Conservation (phyloP, 441 rosid genomes). For the Brassica hybrid region DNA sequence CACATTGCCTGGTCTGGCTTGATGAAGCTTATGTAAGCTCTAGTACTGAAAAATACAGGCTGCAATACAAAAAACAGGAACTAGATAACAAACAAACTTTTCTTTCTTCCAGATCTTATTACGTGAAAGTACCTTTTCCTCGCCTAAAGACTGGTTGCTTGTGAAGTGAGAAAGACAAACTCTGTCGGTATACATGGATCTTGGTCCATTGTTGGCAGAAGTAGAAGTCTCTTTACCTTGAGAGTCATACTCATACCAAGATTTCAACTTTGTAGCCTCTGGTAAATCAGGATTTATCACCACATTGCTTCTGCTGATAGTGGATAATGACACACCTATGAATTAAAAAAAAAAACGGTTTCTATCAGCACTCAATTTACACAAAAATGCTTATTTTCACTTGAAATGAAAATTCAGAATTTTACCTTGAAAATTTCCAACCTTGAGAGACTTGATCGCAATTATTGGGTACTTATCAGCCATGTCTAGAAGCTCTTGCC, state of each 20-base stretch:
- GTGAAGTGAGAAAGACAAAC: constrained; percentile 64
- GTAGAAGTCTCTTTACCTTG: constrained; percentile 72
- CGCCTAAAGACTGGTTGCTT: constrained; percentile 64
- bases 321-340: constrained; percentile 76
- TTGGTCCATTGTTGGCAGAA: no score
- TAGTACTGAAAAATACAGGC: constrained; percentile 74
- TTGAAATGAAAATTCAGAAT: no score
- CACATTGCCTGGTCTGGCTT: constrained; percentile 90
- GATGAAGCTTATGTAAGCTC: constrained; percentile 71
- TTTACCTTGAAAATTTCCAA: constrained; percentile 81
- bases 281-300: constrained; percentile 69
- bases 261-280: constrained; percentile 66
- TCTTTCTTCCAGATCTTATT: not conserved
- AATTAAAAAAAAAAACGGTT: not conserved
- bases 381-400: no score
- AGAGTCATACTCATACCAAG: constrained; percentile 89
- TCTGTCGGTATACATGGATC: constrained; percentile 61
- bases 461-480: constrained; percentile 66
- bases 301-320: constrained; percentile 63
- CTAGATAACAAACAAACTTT: not conserved
- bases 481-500: constrained; percentile 73
- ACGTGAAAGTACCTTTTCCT: constrained; percentile 60
- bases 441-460: constrained; percentile 79
- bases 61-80: constrained; percentile 42
- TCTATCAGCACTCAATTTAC: not conserved